Percentiles rank a stretch among this genome's conserved stretches.
These are phyloP conservation scores for Physcomitrellopsis africana DNA, from an alignment of 225 moss, liverwort and hornwort species.

Conservation along the genomic window DNA sequence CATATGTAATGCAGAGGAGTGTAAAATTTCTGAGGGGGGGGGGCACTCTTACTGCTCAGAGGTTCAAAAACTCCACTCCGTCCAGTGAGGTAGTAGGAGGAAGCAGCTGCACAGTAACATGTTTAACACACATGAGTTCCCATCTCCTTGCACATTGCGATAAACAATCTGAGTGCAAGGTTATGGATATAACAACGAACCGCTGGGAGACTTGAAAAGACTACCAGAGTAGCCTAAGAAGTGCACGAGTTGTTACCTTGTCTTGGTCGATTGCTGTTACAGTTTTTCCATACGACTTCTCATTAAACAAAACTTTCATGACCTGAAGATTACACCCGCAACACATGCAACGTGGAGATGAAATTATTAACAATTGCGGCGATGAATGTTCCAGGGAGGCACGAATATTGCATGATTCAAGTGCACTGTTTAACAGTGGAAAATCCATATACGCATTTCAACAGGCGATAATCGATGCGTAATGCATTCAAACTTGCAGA, in stretches of 20 bases:
- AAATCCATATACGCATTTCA: neutral
- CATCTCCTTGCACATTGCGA: neutral
- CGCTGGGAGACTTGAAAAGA: neutral
- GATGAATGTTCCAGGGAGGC: neutral
- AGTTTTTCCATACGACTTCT: constrained; percentile 68
- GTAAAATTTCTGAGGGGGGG: neutral
- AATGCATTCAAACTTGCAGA: constrained; percentile 16
- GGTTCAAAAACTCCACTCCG: constrained; percentile 45
- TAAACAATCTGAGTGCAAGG: too few species aligned
- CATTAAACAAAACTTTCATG: constrained; percentile 80
- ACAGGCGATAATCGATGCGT: neutral
- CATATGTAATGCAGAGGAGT: constrained; percentile 11
- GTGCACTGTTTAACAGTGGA: neutral
- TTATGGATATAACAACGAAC: neutral
- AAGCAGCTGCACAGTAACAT: constrained; percentile 47
- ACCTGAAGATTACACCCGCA: constrained; percentile 47
- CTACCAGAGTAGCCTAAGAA: neutral
- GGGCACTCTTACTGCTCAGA: constrained; percentile 27
- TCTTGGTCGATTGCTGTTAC: constrained; percentile 81
- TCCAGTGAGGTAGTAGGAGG: constrained; percentile 55
- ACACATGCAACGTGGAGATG: neutral
- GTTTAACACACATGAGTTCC: neutral
- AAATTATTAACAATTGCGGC: neutral
- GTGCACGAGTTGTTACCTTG: constrained; percentile 52
- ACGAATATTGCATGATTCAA: neutral